phyloP scores from a whole-genome alignment of 2,329 filamentous ascomycete genomes.

The Hypoxylon sp. region DNA sequence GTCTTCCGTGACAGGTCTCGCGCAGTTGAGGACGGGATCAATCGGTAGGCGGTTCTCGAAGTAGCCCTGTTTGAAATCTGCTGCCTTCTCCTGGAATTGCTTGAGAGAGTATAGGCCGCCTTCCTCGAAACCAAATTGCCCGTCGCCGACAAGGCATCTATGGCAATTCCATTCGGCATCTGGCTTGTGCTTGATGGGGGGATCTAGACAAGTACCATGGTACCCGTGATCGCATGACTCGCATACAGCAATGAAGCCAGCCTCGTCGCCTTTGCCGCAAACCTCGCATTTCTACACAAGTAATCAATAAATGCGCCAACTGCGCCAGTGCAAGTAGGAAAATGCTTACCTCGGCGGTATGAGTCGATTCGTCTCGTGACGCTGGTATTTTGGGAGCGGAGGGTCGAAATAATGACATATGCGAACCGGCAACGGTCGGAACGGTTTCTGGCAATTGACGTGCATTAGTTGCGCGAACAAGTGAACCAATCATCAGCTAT shows the following conservation, averaged over 20 bases:
- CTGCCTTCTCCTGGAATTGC: conserved; percentile 96
- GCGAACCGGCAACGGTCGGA: conserved; percentile 92
- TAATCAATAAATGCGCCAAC: conserved; percentile 33
- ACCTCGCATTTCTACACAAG: conserved; percentile 80
- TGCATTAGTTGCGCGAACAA: conserved; percentile 53
- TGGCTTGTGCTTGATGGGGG: conserved; percentile 80
- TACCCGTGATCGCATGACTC: conserved; percentile 93
- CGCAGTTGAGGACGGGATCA: conserved; percentile 84
- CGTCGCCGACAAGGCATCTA: conserved; percentile 93
- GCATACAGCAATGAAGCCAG: conserved; percentile 79
- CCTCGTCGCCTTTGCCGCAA: conserved; percentile 84
- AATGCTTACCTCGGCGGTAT: conserved; percentile 59
- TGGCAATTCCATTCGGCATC: conserved; percentile 97
- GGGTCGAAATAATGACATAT: conserved; percentile 94
- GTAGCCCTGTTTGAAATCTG: conserved; percentile 93
- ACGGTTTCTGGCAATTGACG: conserved; percentile 65
- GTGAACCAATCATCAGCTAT: conserved; percentile 47
- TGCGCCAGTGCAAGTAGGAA: background rate
- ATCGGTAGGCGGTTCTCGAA: conserved; percentile 92
- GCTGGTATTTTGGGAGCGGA: conserved; percentile 76
- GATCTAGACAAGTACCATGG: conserved; percentile 90
- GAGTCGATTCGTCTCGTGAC: conserved; percentile 65
- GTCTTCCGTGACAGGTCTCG: conserved; percentile 88
- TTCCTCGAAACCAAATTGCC: conserved; percentile 97
- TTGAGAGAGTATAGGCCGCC: conserved; percentile 94